Conservation (phyloP, 805 yeast species). For the Saccharomycopsis amapae region DNA sequence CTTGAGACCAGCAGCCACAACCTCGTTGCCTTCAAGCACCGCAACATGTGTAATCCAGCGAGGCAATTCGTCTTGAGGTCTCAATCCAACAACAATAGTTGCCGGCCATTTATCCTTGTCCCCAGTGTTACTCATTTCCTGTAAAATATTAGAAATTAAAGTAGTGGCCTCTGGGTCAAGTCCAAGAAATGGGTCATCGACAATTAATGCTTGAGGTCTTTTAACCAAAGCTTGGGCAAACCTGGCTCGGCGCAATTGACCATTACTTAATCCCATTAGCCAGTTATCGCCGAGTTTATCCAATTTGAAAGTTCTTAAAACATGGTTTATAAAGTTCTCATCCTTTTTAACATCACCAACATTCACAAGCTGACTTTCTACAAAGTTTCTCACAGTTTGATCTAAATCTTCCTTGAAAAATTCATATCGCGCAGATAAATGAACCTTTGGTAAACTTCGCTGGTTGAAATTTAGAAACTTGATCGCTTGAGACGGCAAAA, state of each 20-base stretch:
- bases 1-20: slow-evolving; percentile 42
- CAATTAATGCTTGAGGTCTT: slow-evolving; percentile 56
- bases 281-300: slow-evolving; percentile 57
- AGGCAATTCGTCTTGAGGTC: slow-evolving; percentile 72
- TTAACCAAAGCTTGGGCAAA: slow-evolving; percentile 66
- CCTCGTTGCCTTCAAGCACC: slow-evolving; percentile 48
- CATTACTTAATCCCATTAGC: slow-evolving; percentile 85
- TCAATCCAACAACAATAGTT: slow-evolving; percentile 58
- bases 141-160: slow-evolving; percentile 50
- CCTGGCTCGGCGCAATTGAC: slow-evolving; percentile 88
- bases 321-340: slow-evolving; percentile 27
- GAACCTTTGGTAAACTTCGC: slow-evolving; percentile 34
- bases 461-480: slow-evolving; percentile 5
- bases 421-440: slow-evolving; percentile 86
- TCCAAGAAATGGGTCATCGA: slow-evolving; percentile 93
- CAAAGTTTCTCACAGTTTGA: slow-evolving; percentile 35
- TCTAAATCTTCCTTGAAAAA: slow-evolving; percentile 80
- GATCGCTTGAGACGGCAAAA: slow-evolving; percentile 22
- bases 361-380: slow-evolving; percentile 28
- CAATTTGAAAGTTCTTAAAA: slow-evolving; percentile 48
- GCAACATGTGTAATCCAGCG: slow-evolving; percentile 73
- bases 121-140: slow-evolving; percentile 30
- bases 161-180: slow-evolving; percentile 69
- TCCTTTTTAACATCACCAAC: slow-evolving; percentile 23
- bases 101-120: slow-evolving; percentile 33